Percentiles rank a stretch among this genome's conserved stretches.
Evolutionary conservation across 2,329 filamentous ascomycete genomes (phyloP).

Genomic region (Mollisia scopiformis): DNA sequence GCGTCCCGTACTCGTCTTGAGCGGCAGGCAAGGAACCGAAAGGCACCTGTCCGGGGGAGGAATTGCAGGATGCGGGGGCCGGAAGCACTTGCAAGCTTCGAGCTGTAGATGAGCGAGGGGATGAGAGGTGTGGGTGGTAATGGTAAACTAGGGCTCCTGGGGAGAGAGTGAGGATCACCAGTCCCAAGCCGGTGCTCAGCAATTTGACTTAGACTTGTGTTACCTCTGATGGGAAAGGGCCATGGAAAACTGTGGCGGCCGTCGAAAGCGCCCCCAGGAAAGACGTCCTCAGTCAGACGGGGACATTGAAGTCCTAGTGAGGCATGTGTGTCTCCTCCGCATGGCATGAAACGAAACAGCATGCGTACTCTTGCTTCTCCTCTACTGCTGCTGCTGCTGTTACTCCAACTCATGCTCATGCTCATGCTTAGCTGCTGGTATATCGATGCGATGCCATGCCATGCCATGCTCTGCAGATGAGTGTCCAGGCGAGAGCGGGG

Average conservation of each 20-base stretch:
- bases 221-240: constrained; percentile 5
- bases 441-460: too few species aligned
- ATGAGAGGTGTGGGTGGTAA: constrained; percentile 13
- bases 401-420: too few species aligned
- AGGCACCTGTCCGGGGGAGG: constrained; percentile 12
- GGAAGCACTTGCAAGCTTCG: background rate
- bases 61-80: constrained; percentile 1
- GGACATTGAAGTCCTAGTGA: background rate
- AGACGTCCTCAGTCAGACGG: constrained; percentile 1
- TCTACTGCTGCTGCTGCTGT: too few species aligned
- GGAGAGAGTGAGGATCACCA: constrained; percentile 19
- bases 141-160: constrained; percentile 8
- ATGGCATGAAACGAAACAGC: background rate
- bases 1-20: background rate
- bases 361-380: too few species aligned
- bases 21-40: constrained; percentile 1
- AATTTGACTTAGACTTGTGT: constrained; percentile 15
- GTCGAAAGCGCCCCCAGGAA: constrained; percentile 1
- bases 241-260: background rate
- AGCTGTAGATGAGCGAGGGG: background rate
- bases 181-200: constrained; percentile 19
- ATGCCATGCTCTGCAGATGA: too few species aligned
- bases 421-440: too few species aligned
- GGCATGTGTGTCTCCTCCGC: background rate
- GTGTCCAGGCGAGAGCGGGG: too few species aligned